These are phyloP conservation scores for Claviceps pazoutovae DNA, from an alignment of 2,329 filamentous ascomycete genomes.

Conservation along the genomic window DNA sequence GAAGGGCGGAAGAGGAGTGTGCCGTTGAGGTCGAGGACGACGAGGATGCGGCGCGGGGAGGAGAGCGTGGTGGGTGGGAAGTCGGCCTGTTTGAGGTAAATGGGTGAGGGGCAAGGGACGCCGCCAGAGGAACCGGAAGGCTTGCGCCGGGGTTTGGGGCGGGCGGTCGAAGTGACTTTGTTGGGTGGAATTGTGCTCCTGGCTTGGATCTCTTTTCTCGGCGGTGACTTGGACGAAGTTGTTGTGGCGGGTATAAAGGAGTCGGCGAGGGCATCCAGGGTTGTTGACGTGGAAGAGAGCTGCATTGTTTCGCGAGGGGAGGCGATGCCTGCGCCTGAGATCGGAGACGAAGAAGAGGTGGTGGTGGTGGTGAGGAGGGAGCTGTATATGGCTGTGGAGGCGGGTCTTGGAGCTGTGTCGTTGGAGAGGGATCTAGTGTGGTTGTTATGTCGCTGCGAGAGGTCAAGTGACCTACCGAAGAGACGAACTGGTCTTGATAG, in stretches of 20 bases:
- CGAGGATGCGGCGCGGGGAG: conserved; percentile 49
- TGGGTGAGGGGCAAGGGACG: conserved; percentile 43
- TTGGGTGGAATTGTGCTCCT: background rate
- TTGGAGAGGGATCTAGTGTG: background rate
- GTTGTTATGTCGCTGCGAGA: background rate
- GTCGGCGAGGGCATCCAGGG: background rate
- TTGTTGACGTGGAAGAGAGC: background rate
- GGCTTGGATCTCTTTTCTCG: background rate
- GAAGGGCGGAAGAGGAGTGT: conserved; percentile 65
- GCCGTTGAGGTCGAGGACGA: conserved; percentile 88
- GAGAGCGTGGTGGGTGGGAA: conserved; percentile 26
- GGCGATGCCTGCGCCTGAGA: background rate
- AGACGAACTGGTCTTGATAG: background rate
- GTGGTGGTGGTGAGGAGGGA: background rate
- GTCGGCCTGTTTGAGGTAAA: conserved; percentile 46
- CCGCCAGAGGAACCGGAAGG: conserved; percentile 35
- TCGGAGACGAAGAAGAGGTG: background rate
- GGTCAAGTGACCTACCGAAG: background rate
- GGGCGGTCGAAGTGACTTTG: too few relatives aligned
- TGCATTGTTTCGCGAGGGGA: background rate
- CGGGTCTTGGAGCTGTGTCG: background rate
- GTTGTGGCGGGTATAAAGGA: background rate
- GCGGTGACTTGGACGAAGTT: background rate
- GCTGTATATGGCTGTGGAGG: background rate
- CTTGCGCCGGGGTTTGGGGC: background rate